Percentiles rank a stretch among this genome's conserved stretches.
Conservation (phyloP, 495 filamentous ascomycete species). For the Geoglossum glabrum region DNA sequence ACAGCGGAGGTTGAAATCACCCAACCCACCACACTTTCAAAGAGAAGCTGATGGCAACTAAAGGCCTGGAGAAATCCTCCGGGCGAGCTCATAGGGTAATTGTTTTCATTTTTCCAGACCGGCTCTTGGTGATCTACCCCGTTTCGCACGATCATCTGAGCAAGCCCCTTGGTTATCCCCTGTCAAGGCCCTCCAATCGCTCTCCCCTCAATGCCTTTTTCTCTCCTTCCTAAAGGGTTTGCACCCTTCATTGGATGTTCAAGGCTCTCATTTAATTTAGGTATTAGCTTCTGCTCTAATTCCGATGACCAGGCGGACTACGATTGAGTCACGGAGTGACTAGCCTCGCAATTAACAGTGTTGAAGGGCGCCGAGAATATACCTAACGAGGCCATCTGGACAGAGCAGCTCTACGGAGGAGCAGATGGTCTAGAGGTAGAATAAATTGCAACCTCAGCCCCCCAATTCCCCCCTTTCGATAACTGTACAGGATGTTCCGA, state of each 20-base stretch:
- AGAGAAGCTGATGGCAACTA: not conserved
- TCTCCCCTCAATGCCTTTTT: not conserved
- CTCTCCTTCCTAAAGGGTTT: not conserved
- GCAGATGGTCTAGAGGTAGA: not conserved
- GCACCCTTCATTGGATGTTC: not conserved
- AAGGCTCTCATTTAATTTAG: not conserved
- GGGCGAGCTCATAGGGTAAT: not conserved
- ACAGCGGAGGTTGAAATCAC: not conserved
- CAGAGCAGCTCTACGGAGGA: not conserved
- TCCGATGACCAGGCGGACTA: not conserved
- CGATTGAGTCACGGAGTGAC: not conserved
- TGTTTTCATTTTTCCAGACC: not conserved
- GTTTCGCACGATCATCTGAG: not conserved
- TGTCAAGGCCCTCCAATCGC: not conserved
- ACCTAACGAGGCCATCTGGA: not conserved
- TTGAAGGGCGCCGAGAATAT: not conserved
- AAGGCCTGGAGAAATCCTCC: not conserved
- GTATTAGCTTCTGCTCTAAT: not conserved
- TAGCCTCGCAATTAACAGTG: not conserved
- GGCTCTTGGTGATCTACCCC: not conserved
- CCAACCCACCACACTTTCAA: not conserved
- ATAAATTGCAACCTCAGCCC: not conserved
- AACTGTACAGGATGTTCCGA: constrained; percentile 32
- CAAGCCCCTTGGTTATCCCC: not conserved
- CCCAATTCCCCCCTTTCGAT: not conserved